These are phyloP conservation scores for Leccinum griseonigrum DNA, from an alignment of 1,284 basidiomycete genomes.

Conservation along the genomic window DNA sequence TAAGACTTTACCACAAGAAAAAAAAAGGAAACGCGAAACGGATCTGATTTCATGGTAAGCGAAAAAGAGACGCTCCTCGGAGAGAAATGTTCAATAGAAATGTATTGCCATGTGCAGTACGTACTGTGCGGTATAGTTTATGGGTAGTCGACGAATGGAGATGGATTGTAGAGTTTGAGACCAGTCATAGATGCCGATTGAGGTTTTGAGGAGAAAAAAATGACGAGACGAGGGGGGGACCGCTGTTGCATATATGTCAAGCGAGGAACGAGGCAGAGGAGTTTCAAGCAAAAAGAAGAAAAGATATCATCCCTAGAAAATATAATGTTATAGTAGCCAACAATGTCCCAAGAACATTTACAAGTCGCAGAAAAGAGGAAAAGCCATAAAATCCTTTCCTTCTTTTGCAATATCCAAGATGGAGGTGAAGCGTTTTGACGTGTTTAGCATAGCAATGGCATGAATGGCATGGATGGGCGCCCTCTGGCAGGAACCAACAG, in stretches of 20 bases:
- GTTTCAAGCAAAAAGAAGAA: slow-evolving; percentile 22
- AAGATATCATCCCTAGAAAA: slow-evolving; percentile 30
- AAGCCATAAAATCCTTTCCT: slow-evolving; percentile 6
- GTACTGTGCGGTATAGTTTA: slow-evolving; percentile 27
- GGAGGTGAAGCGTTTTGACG: not conserved
- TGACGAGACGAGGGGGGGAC: slow-evolving; percentile 10
- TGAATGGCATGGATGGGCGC: not conserved
- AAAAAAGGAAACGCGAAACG: slow-evolving; percentile 10
- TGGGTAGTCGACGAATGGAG: slow-evolving; percentile 9
- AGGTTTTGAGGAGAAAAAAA: not conserved
- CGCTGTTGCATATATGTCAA: slow-evolving; percentile 6
- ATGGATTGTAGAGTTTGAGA: slow-evolving; percentile 9
- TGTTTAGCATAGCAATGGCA: not conserved
- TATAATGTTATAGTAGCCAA: slow-evolving; percentile 36
- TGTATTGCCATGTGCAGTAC: slow-evolving; percentile 30
- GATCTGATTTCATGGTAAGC: not conserved
- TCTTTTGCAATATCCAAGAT: slow-evolving; percentile 26
- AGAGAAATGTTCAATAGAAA: slow-evolving; percentile 26
- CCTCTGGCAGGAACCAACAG: not conserved
- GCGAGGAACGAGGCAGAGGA: slow-evolving; percentile 6
- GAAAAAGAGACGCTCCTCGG: slow-evolving; percentile 7
- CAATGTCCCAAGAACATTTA: slow-evolving; percentile 37
- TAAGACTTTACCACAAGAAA: slow-evolving; percentile 15
- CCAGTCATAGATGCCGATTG: slow-evolving; percentile 28
- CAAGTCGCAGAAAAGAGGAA: slow-evolving; percentile 17